Evolutionary conservation across 768 basidiomycete species (phyloP).

Genomic region (Paxillus rubicundulus): DNA sequence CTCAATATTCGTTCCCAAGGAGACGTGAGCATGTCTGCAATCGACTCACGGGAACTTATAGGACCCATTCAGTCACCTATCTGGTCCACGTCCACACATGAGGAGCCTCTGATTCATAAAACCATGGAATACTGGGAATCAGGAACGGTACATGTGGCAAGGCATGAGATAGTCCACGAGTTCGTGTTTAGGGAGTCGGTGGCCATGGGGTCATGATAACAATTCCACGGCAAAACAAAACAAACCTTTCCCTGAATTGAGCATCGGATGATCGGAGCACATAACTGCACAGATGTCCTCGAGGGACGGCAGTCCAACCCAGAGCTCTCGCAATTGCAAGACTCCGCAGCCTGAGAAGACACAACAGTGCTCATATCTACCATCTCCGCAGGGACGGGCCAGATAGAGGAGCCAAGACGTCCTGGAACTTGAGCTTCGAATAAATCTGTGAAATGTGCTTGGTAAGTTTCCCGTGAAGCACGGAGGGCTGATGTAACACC

Average conservation of each 20-base stretch:
- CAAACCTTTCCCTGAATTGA: slow-evolving; percentile 16
- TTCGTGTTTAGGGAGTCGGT: slow-evolving; percentile 9
- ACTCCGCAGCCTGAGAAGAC: slow-evolving; percentile 25
- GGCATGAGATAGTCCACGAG: slow-evolving; percentile 28
- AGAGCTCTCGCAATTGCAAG: slow-evolving; percentile 18
- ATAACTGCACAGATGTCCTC: slow-evolving; percentile 24
- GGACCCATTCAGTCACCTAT: not conserved
- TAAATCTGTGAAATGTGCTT: slow-evolving; percentile 4
- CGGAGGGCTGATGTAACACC: not conserved
- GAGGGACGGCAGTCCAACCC: slow-evolving; percentile 19
- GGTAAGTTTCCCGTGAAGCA: not conserved
- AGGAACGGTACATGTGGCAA: slow-evolving; percentile 24
- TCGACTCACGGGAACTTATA: slow-evolving; percentile 13
- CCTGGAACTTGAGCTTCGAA: slow-evolving; percentile 17
- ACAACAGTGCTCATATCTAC: slow-evolving; percentile 20
- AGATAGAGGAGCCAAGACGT: slow-evolving; percentile 12
- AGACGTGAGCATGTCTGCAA: slow-evolving; percentile 6
- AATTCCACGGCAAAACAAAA: slow-evolving; percentile 19
- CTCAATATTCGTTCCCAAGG: not conserved
- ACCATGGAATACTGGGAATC: slow-evolving; percentile 3
- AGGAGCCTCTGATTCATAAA: slow-evolving; percentile 11
- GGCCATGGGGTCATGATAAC: slow-evolving; percentile 15
- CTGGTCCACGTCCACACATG: slow-evolving; percentile 10
- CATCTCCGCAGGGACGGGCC: slow-evolving; percentile 16
- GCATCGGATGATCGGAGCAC: slow-evolving; percentile 19